Evolutionary conservation across 2,329 filamentous ascomycete species (phyloP), one percentile per base, ranked within the genome.

Genomic region (Talaromyces sp.): DNA sequence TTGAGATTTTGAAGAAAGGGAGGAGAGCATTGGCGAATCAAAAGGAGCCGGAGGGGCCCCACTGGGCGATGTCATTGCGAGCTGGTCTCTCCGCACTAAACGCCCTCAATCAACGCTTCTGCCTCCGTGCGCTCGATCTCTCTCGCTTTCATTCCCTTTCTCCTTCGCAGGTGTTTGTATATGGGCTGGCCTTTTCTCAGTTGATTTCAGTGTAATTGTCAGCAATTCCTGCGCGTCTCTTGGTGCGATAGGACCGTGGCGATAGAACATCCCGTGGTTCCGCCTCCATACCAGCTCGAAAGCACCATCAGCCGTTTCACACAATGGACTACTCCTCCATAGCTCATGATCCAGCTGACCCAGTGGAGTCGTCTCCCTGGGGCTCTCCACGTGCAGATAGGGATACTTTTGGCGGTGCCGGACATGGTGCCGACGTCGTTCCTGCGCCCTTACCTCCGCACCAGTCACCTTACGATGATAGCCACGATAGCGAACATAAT

Each of bases 241-340:
- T 41, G 19, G 13, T n/a, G 19, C 43, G 49, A 50, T 22, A n/a
- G 39, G 22, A 13, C 9, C 22, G 47, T 43, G 35, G 60, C 47
- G 39, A 43, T 25, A 62, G 47, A 19, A 47, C 57, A 50, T 22
- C 47, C 19, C 13, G 45, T n/a, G 47, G 43, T 41, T 33, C 45
- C 35, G 15, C 45, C 52, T 37, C 13, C 19, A 13, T 37, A 37
- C 37, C 45, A 47, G 41, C 19, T 27, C 47, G 35, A 33, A 35
- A 39, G 37, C 61, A 27, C 35, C 61, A 22, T 25, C n/a, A 27
- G 27, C 17, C 25, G 6, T 25, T 22, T 19, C 10, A 45, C 27
- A 67, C 50, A 59, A 91, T 91, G 89, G 89, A 91, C 75, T 91
- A 90, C 75, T 87, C 87, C 64, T 75, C 81, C 39, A 79, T 86